These are phyloP conservation scores for Phytopythium aichiense DNA, from an alignment of 352 stramenopile species.

Conservation along the genomic window DNA sequence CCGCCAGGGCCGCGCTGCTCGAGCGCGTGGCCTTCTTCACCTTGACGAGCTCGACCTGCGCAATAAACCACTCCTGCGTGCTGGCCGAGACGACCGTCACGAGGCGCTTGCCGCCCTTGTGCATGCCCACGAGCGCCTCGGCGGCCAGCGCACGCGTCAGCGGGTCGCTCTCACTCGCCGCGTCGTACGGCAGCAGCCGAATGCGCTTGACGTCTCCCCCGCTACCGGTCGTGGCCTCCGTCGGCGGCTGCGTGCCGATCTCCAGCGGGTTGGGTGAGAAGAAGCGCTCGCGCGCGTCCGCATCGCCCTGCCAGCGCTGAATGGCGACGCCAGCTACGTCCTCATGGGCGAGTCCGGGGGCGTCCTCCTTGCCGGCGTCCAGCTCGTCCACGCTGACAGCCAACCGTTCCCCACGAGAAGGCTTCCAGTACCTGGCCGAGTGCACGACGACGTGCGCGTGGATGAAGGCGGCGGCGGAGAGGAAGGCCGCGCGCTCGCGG, in stretches of 20 bases:
- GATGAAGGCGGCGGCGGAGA: slow-evolving; percentile 40
- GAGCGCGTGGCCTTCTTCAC: slow-evolving; percentile 58
- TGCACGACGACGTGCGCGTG: slow-evolving; percentile 51
- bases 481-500: slow-evolving; percentile 27
- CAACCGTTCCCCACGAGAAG: slow-evolving; percentile 9
- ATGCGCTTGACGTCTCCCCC: slow-evolving; percentile 45
- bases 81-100: slow-evolving; percentile 47
- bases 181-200: slow-evolving; percentile 20
- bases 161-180: slow-evolving; percentile 10
- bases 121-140: slow-evolving; percentile 55
- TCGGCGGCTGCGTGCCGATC: slow-evolving; percentile 21
- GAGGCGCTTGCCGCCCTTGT: slow-evolving; percentile 49
- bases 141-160: slow-evolving; percentile 35
- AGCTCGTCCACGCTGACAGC: slow-evolving; percentile 44
- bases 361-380: slow-evolving; percentile 38
- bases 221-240: slow-evolving; percentile 17
- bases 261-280: slow-evolving; percentile 59
- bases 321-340: slow-evolving; percentile 55
- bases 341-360: slow-evolving; percentile 24
- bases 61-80: slow-evolving; percentile 58
- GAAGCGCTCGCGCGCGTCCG: slow-evolving; percentile 19
- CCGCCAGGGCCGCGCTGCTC: slow-evolving; percentile 10
- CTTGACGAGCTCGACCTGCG: slow-evolving; percentile 65
- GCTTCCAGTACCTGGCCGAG: slow-evolving; percentile 13
- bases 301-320: slow-evolving; percentile 41